Percentiles rank a stretch among this genome's conserved stretches.
Conservation (phyloP, 371 early-diverging fungal species). For the Syncephalastrum racemosum region DNA sequence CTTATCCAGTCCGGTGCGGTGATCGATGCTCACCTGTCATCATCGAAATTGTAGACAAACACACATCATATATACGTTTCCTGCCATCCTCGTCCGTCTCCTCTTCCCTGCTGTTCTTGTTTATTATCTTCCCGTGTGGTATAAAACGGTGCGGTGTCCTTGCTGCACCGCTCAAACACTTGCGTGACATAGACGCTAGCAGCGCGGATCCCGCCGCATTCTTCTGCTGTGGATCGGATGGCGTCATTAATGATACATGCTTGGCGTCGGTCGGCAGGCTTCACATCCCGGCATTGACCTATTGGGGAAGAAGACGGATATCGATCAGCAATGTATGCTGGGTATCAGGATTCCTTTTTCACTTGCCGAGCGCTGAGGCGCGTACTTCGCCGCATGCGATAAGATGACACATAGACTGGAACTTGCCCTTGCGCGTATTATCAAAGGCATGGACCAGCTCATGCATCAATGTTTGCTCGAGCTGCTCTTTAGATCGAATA, state of each 20-base stretch:
- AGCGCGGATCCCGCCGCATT: constrained; percentile 26
- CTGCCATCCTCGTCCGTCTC: too few relatives aligned
- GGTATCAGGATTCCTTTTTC: too few relatives aligned
- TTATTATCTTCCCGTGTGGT: background rate
- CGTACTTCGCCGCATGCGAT: constrained; percentile 51
- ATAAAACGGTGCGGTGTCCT: constrained; percentile 38
- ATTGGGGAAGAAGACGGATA: background rate
- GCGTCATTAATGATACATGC: constrained; percentile 42
- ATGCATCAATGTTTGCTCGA: constrained; percentile 46
- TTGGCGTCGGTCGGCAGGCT: constrained; percentile 18
- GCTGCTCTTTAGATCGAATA: constrained; percentile 31
- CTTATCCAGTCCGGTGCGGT: constrained; percentile 17
- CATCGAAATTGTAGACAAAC: constrained; percentile 5
- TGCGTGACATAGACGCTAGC: constrained; percentile 30
- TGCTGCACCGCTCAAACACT: constrained; percentile 37
- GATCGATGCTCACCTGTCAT: constrained; percentile 9
- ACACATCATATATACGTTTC: too few relatives aligned
- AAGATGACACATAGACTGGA: constrained; percentile 38
- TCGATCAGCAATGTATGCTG: background rate
- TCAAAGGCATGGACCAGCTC: constrained; percentile 53
- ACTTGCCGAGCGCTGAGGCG: constrained; percentile 39
- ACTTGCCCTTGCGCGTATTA: constrained; percentile 34
- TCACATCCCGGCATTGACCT: constrained; percentile 42
- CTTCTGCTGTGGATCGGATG: constrained; percentile 35
- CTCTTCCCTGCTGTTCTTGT: background rate